phyloP scores from a whole-genome alignment of 805 yeast genomes.

The Myxozyma sirexii region DNA sequence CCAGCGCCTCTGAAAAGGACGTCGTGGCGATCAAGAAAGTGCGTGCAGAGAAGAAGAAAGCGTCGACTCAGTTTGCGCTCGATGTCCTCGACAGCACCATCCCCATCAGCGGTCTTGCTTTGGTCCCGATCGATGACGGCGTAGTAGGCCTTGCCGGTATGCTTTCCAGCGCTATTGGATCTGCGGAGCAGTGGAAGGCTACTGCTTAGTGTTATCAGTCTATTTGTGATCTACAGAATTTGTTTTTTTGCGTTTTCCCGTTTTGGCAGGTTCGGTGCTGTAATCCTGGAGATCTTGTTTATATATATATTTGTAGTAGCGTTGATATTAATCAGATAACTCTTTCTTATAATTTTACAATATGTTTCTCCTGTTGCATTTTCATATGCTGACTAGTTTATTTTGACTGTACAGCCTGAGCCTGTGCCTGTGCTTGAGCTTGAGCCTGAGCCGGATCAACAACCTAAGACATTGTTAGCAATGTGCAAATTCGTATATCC shows the following conservation, averaged over 20 bases:
- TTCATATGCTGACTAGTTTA: neutral
- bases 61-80: conserved; percentile 70
- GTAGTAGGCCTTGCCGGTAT: conserved; percentile 83
- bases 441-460: conserved; percentile 21
- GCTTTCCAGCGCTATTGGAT: conserved; percentile 75
- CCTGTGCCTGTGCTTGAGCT: too few relatives aligned
- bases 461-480: neutral
- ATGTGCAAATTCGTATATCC: neutral
- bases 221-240: neutral
- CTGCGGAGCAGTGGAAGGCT: conserved; percentile 41
- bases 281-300: neutral
- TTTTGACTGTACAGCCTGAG: conserved; percentile 2
- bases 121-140: conserved; percentile 70
- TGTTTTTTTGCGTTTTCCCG: neutral
- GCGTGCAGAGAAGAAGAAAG: conserved; percentile 48
- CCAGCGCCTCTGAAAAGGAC: conserved; percentile 44
- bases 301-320: neutral
- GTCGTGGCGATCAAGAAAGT: conserved; percentile 46
- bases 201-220: conserved; percentile 15
- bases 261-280: neutral
- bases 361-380: neutral
- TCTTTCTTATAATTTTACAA: neutral
- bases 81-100: conserved; percentile 74
- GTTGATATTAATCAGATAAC: neutral
- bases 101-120: conserved; percentile 68